Conservation (phyloP, 306 rosid species). For the Albizia julibrissin region DNA sequence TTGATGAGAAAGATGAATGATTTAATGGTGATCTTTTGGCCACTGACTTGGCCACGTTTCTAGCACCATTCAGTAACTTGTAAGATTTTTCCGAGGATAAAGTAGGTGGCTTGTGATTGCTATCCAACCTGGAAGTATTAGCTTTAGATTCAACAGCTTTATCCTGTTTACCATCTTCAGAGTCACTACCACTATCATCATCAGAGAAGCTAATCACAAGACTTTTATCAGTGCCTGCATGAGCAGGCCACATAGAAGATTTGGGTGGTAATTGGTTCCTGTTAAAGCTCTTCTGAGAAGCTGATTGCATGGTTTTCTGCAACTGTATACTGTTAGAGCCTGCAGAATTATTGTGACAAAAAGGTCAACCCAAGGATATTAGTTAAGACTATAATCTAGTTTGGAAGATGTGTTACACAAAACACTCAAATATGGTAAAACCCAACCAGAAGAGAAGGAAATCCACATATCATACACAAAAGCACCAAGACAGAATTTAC, state of each 20-base stretch:
- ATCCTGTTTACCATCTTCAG: slow-evolving; percentile 51
- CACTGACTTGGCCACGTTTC: slow-evolving; percentile 47
- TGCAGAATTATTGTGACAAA: slow-evolving; percentile 43
- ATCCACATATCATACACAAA: neutral
- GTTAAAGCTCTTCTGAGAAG: slow-evolving; percentile 48
- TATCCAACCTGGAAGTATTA: slow-evolving; percentile 36
- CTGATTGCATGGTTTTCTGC: slow-evolving; percentile 40
- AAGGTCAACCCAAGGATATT: slow-evolving; percentile 38
- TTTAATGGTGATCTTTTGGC: slow-evolving; percentile 53
- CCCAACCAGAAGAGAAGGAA: slow-evolving; percentile 4
- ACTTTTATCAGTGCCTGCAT: slow-evolving; percentile 49
- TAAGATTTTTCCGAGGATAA: slow-evolving; percentile 50
- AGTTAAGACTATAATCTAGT: slow-evolving; percentile 12
- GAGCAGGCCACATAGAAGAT: slow-evolving; percentile 57
- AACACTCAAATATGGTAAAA: neutral
- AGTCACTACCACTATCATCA: slow-evolving; percentile 85
- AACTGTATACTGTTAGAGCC: slow-evolving; percentile 47
- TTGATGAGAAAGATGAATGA: slow-evolving; percentile 49
- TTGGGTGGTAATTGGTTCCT: slow-evolving; percentile 50
- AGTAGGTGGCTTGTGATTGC: slow-evolving; percentile 49
- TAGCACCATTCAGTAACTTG: slow-evolving; percentile 44
- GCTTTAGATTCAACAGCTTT: slow-evolving; percentile 45
- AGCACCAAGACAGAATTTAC: neutral
- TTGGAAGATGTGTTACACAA: slow-evolving; percentile 10
- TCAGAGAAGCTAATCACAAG: slow-evolving; percentile 95